Evolutionary conservation across 192 early-diverging fungal species (phyloP).

Genomic region (Linnemannia hyalina): DNA sequence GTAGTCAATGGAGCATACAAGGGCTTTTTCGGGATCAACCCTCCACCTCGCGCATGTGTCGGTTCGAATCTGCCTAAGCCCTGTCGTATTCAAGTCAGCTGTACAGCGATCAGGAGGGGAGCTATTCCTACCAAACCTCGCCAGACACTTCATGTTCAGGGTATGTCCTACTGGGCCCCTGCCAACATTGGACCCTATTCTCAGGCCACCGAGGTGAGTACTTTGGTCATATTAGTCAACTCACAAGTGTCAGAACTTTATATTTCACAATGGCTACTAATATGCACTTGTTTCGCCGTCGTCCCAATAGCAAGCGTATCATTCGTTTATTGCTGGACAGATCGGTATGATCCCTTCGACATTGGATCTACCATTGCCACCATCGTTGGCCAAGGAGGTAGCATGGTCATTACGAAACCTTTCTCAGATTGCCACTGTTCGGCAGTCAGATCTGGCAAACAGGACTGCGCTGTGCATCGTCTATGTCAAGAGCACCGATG

Average conservation of each 20-base stretch:
- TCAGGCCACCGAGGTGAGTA: slow-evolving; percentile 72
- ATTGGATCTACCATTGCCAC: slow-evolving; percentile 65
- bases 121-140: slow-evolving; percentile 29
- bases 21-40: slow-evolving; percentile 78
- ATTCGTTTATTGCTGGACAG: slow-evolving; percentile 82
- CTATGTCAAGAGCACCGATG: slow-evolving; percentile 62
- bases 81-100: slow-evolving; percentile 74
- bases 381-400: slow-evolving; percentile 62
- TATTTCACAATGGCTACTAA: neutral
- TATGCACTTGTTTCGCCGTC: neutral
- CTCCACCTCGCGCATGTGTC: slow-evolving; percentile 80
- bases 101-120: slow-evolving; percentile 59
- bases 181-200: slow-evolving; percentile 92
- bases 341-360: slow-evolving; percentile 80
- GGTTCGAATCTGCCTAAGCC: slow-evolving; percentile 58
- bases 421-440: slow-evolving; percentile 59
- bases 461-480: slow-evolving; percentile 67
- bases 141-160: slow-evolving; percentile 83
- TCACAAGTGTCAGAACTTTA: neutral
- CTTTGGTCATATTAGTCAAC: neutral
- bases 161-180: slow-evolving; percentile 91
- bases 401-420: slow-evolving; percentile 69
- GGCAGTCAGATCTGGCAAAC: slow-evolving; percentile 46
- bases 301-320: slow-evolving; percentile 60
- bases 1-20: slow-evolving; percentile 76